Base-by-base conservation (phyloP, 768 basidiomycete genomes). In the Suillus sp. region DNA sequence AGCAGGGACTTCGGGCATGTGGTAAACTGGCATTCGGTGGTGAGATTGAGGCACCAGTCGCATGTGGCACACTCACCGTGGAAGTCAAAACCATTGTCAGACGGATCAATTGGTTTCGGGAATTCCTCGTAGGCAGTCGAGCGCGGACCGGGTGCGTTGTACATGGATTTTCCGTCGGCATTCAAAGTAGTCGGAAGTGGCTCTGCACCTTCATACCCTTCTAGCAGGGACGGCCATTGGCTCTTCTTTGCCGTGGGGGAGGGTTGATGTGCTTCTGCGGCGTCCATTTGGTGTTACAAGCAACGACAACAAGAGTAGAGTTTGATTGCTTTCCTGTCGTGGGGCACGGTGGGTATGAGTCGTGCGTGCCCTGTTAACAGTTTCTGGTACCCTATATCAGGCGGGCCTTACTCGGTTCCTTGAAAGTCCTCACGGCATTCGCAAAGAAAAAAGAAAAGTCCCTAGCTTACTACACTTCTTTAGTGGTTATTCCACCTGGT, bases 81-180 rank as follows among this genome's bases (percentile, higher is more conserved):
- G 68, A 91, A 91, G 72, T 91, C 89, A 65, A 91, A 90, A 1
- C 85, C 88, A 55, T 87, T 83, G 53, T 82, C 82, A 37, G 78
- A 76, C 4, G 80, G 63, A 58, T 77, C 74, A 62, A 90, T 85
- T 8, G 87, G 87, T 14, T 79, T 63, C 0, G 84, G 85, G 64
- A 89, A 88, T 10, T 74, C 65, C 7, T 83, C 75, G 66, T 90
- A 90, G 1, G 82, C 80, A 1, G 77, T 25, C 1, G 89, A 89
- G 65, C 71, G 77, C 34, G 75, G 74, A 3, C 73, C 75, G 1
- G 84, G 81, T 0, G 75, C 75, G 69, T 87, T 87, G 71, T 72
- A 75, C 32, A 86, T 72, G 0, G 84, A 86, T 70, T 86, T 87
- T 51, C 84, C 85, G 62, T 88, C 86, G 0, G 81, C 68, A 62